Conservation (phyloP, 495 filamentous ascomycete species). For the Ramalina intermedia region DNA sequence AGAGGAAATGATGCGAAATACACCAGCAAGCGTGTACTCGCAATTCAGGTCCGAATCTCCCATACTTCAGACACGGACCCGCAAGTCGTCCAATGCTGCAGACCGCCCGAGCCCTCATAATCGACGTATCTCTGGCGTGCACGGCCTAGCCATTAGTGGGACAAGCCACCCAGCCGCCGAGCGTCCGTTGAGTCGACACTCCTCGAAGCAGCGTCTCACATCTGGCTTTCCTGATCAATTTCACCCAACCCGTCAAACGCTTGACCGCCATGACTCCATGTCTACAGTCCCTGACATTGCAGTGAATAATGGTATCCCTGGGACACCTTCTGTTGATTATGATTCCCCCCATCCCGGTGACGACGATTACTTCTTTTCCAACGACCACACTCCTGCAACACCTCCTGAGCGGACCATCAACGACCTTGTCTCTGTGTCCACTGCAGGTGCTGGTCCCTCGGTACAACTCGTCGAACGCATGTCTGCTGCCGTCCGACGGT, state of each 20-base stretch:
- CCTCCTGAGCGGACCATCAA: constrained; percentile 59
- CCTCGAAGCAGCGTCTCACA: constrained; percentile 23
- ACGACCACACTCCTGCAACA: constrained; percentile 41
- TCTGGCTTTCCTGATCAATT: neutral
- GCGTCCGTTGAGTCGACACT: constrained; percentile 32
- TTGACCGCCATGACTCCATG: constrained; percentile 25
- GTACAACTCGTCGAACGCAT: constrained; percentile 96
- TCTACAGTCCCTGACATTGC: constrained; percentile 21
- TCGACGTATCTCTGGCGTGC: constrained; percentile 13
- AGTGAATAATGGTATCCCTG: constrained; percentile 22
- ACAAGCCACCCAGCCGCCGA: constrained; percentile 8
- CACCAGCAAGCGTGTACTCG: constrained; percentile 25
- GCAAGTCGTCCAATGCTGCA: constrained; percentile 28
- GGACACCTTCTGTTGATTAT: constrained; percentile 38
- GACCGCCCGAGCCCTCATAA: constrained; percentile 11
- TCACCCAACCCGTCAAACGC: constrained; percentile 27
- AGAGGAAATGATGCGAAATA: constrained; percentile 33
- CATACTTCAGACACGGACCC: constrained; percentile 29
- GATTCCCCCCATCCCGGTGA: constrained; percentile 28
- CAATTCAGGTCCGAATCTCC: constrained; percentile 35
- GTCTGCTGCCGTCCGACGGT: constrained; percentile 76
- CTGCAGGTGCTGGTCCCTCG: constrained; percentile 75
- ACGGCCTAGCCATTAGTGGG: constrained; percentile 24
- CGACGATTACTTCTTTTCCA: constrained; percentile 54
- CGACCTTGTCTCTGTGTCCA: constrained; percentile 81